Conservation (phyloP, 352 stramenopile genomes). For the Pythium pyrilobum region DNA sequence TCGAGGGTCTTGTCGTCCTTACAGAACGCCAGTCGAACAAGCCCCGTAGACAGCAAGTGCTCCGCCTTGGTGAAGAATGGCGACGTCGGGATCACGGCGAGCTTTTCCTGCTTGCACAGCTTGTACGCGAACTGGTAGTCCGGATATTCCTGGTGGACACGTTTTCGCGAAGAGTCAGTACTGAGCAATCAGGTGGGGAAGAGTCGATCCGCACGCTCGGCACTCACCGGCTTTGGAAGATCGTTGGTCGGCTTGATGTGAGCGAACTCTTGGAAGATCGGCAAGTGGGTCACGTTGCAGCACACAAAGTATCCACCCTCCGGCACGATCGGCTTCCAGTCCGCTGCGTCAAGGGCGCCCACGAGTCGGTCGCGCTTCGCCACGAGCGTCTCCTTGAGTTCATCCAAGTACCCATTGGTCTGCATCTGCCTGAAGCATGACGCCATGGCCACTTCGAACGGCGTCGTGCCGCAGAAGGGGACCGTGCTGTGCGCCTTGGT, state of each 20-base stretch:
- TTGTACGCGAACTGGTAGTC: slow-evolving; percentile 89
- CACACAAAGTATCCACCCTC: slow-evolving; percentile 96
- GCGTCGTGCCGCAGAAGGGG: slow-evolving; percentile 93
- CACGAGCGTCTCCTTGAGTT: slow-evolving; percentile 54
- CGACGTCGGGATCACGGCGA: slow-evolving; percentile 92
- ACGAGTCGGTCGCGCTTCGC: slow-evolving; percentile 86
- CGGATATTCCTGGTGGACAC: slow-evolving; percentile 71
- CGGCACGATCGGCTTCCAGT: slow-evolving; percentile 89
- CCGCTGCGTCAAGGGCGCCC: slow-evolving; percentile 62
- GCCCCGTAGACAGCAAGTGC: slow-evolving; percentile 63
- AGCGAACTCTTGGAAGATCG: slow-evolving; percentile 69
- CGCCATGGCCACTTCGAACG: slow-evolving; percentile 92
- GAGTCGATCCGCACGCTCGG: too few species aligned
- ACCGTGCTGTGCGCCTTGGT: slow-evolving; percentile 79
- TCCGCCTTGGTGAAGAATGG: slow-evolving; percentile 90
- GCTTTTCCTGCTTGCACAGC: slow-evolving; percentile 86
- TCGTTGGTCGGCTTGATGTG: slow-evolving; percentile 42
- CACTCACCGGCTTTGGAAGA: slow-evolving; percentile 50
- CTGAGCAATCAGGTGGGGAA: background rate
- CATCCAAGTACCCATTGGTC: slow-evolving; percentile 83
- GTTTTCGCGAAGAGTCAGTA: background rate
- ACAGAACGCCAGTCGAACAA: slow-evolving; percentile 94
- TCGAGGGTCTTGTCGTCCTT: slow-evolving; percentile 94
- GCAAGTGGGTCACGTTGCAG: slow-evolving; percentile 69
- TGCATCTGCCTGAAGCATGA: slow-evolving; percentile 83